A percentile compares a stretch with the other conserved stretches of the same genome.
phyloP scores from a whole-genome alignment of 2,329 filamentous ascomycete species.

The Botryotinia convoluta region DNA sequence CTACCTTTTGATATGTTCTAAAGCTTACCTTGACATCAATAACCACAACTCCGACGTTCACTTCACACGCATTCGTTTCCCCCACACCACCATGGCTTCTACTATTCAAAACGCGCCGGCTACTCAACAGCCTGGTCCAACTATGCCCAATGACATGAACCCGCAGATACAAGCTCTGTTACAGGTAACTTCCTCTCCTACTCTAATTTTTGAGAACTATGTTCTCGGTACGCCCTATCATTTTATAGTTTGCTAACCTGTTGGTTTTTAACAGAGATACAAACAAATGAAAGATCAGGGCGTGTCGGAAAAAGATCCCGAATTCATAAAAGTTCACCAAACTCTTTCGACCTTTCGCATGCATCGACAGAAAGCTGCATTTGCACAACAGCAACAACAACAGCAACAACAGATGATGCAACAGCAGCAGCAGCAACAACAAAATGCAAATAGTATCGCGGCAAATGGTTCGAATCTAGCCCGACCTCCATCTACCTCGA shows the following conservation, averaged over 20 bases:
- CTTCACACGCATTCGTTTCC: conserved; percentile 18
- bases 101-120: conserved; percentile 66
- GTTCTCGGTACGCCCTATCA: conserved; percentile 12
- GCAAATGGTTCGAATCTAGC: conserved; percentile 56
- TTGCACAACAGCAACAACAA: conserved; percentile 42
- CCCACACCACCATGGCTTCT: conserved; percentile 65
- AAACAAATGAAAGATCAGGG: conserved; percentile 85
- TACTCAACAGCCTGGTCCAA: conserved; percentile 62
- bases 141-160: conserved; percentile 56
- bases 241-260: conserved; percentile 5
- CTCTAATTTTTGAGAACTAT: conserved; percentile 9
- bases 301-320: conserved; percentile 77
- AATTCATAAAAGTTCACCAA: conserved; percentile 78
- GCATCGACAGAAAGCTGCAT: conserved; percentile 43
- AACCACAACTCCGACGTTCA: conserved; percentile 21
- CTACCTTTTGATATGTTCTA: conserved; percentile 39
- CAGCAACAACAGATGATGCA: conserved; percentile 44
- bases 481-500: conserved; percentile 41
- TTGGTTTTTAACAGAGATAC: conserved; percentile 64
- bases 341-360: conserved; percentile 72
- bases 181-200: conserved; percentile 45
- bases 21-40: conserved; percentile 27
- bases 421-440: conserved; percentile 42
- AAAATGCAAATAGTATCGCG: conserved; percentile 54
- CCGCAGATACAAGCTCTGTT: conserved; percentile 72